Base-by-base conservation (phyloP, 2,329 filamentous ascomycete genomes). In the Mycogone perniciosa region DNA sequence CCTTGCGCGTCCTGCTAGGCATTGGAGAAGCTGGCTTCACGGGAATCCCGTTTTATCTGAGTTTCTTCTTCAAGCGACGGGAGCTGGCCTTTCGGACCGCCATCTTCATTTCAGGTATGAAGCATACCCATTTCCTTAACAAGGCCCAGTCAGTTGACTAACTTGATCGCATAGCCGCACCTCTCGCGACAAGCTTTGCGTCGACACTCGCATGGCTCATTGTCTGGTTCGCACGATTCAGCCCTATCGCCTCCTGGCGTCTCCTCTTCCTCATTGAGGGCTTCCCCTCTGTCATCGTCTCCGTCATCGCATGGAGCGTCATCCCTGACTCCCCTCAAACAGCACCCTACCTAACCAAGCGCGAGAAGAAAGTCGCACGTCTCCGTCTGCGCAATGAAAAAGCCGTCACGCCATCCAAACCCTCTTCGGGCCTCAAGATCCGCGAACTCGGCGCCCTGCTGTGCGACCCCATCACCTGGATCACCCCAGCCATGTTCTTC, bases 41-140 rank as follows among this genome's bases (percentile, higher is more conserved):
- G 0, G 81, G 81, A 3, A 76, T 85, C 35, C 82, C 82, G 0
- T 80, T 81, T 53, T 85, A 84, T 57, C 67, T 85, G 31, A 82
- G 79, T 11, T 83, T 83, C 66, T 85, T 85, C 65, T 85, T 79
- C 64, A 78, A 75, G 59, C 67, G 79, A 34, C 71, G 80, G 41
- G 92, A 97, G 66, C 73, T 96, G 33, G 92, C 91, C 0, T 85
- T 93, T 54, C 76, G 91, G 35, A 93, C 88, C 0, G 91, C 89
- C 26, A 77, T 95, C 2, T 95, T 96, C 68, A 84, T 96, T 48
- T 90, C 88, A 1, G 88, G 74, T 76, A 61, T 44, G 68, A 62
- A 5, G 26, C 30, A 10, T 10, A 20, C 33, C 30, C 5, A 2
- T 3, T 27, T 31, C 5, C 5, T 31, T 13, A 20, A 20, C 20